Evolutionary conservation across 768 basidiomycete species (phyloP), one percentile per base, ranked within the genome.

Genomic region (Boletus coccyginus): DNA sequence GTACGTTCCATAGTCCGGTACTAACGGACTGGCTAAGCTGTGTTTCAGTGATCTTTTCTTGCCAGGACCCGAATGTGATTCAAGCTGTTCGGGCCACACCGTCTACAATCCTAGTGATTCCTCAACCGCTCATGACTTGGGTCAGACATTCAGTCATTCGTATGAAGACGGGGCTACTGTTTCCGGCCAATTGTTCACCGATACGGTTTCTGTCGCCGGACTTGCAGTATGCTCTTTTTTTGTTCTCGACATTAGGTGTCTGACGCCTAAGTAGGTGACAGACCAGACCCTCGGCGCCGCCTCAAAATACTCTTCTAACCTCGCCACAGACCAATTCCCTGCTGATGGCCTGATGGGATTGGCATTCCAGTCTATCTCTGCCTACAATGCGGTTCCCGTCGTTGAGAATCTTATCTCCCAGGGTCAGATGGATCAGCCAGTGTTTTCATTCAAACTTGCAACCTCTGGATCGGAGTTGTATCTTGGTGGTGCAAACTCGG

Each of bases 361-460:
- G 77, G 79, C 58, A 0, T 80, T 76, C 70, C 64, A 66, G 32
- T 53, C 73, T 31, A 62, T 79, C 48, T 76, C 78, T 13, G 63
- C 42, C 11, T 77, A 68, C 55, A 50, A 60, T 19, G 63, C 68
- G 2, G 64, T 47, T 12, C 74, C 78, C 0, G 61, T 78, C 43
- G 77, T 80, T 59, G 68, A 80, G 40, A 76, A 67, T 16, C 72
- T 82, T 6, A 57, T 79, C 21, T 52, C 62, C 2, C 70, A 83
- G 49, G 69, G 67, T 5, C 51, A 65, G 52, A 60, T 66, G 2
- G 58, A 70, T 10, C 56, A 69, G 7, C 52, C 75, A 24, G 68
- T 70, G 46, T 82, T 84, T 62, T 73, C 76, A 12, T 78, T 85
- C 65, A 81, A 80, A 62, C 66, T 84, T 9, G 65, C 79, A 13